Evolutionary conservation across 306 rosid species (phyloP), one percentile per base, ranked within the genome.

Genomic region (Glycine latifolia): DNA sequence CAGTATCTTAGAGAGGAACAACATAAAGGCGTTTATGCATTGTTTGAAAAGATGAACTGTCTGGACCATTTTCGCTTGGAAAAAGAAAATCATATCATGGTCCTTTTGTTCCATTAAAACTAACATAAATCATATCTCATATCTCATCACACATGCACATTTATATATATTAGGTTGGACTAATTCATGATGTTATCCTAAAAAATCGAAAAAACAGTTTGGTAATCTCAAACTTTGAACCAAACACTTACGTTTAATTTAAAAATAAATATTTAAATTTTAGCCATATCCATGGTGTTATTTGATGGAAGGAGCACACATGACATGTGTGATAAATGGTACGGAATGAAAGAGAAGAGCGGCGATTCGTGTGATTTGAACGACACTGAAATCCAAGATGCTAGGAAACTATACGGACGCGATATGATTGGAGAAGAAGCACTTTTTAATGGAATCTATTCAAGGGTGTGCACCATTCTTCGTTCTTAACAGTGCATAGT

Each of bases 291-390:
- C 26, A 20, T 20, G 26, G 26, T 20, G 26, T 20, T 20, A 20
- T 20, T 20, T 26, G 31, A 2, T 4, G 16, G 59, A 6, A 54
- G 0, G 20, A 14, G 17, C 6, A n/a, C 3, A n/a, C 33, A 56
- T 6, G 31, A 13, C 58, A 54, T 37, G 5, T 52, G n/a, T 3
- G 70, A 26, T 20, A 61, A 16, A 33, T 59, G 8, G 83, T 78
- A 83, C 83, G 86, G 83, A 71, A 17, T 26, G 56, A 70, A 17
- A 6, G 39, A 52, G 41, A 17, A 6, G 39, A 52, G 41, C 15
- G 26, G 71, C 41, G 44, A 56, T 10, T 71, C n/a, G 60, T 8
- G 66, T 35, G 15, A 20, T 66, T 73, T 16, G 58, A 75, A 31
- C 37, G 55, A 72, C 7, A 4, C 26, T 14, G 13, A 81, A 39